Evolutionary conservation across 352 stramenopile genomes (phyloP), one percentile per base, ranked within the genome.

Genomic region (Phytophthora sansomeana): DNA sequence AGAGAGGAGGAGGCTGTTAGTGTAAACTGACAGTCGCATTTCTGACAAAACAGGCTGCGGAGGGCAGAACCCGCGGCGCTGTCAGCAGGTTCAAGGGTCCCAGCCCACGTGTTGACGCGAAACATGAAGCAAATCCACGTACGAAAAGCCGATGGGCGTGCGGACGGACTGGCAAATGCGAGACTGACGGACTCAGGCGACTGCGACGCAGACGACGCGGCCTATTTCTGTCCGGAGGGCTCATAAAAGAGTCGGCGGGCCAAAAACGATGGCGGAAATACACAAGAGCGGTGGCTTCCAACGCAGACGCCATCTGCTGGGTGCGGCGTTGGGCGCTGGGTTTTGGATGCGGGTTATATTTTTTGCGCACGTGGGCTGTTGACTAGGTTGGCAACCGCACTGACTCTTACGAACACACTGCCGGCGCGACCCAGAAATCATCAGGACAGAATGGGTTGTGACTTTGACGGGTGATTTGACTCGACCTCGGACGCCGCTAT

Each of bases 371-470:
- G n/a, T n/a, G n/a, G 21, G 3, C 21, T 1, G 21, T 24, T 24
- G 21, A 24, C 21, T 3, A 24, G 21, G 1, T 7, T n/a, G 3
- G 0, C 11, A 41, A 41, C 19, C 26, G 47, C 38, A 42, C 61
- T 64, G 61, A 58, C 61, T 64, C 61, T 69, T 57, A 69, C 41
- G 39, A 52, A 58, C 35, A 28, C 21, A 13, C 13, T 41, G 26
- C 38, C 54, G 4, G 21, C 26, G 49, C 62, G 54, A 65, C 56
- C 62, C 62, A 70, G 62, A 70, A 67, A 70, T 70, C 62, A 70
- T 65, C 62, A 21, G 21, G 21, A 54, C 62, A 69, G 28, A 54
- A 44, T 70, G 62, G 62, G 62, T 70, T 70, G 62, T 59, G 54
- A 30, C 28, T 70, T 65, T 63, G 61, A 69, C 41, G 36, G 33